phyloP scores from a whole-genome alignment of 2,329 filamentous ascomycete genomes.

The Zymoseptoria ardabiliae region DNA sequence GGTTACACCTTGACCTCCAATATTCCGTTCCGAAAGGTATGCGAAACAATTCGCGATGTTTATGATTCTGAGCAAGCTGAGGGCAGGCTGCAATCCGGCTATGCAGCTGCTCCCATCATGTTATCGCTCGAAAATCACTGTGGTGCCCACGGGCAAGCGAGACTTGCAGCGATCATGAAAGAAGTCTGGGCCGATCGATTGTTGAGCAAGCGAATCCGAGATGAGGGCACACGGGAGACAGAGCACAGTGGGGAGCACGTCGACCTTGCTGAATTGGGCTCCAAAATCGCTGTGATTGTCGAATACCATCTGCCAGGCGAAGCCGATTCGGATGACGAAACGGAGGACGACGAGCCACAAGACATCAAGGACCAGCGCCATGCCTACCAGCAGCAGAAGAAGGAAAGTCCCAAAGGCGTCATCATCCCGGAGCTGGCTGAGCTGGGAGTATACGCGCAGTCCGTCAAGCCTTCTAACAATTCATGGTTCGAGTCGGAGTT shows the following conservation, averaged over 20 bases:
- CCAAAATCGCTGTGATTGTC: slow-evolving; percentile 60
- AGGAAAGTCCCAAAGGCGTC: slow-evolving; percentile 36
- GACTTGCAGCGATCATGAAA: slow-evolving; percentile 57
- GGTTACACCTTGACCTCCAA: slow-evolving; percentile 62
- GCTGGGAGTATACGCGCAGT: slow-evolving; percentile 62
- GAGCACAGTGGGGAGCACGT: slow-evolving; percentile 48
- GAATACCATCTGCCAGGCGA: slow-evolving; percentile 57
- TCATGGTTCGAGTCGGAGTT: slow-evolving; percentile 54
- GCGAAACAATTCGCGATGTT: slow-evolving; percentile 57
- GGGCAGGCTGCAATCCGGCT: slow-evolving; percentile 33
- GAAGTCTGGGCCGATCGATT: slow-evolving; percentile 56
- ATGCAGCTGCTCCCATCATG: slow-evolving; percentile 50
- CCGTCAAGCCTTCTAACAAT: slow-evolving; percentile 58
- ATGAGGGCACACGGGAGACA: slow-evolving; percentile 51
- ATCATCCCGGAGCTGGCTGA: slow-evolving; percentile 60
- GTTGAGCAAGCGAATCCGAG: slow-evolving; percentile 49
- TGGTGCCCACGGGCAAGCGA: slow-evolving; percentile 49
- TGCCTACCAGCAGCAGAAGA: slow-evolving; percentile 49
- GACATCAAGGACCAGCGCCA: slow-evolving; percentile 41
- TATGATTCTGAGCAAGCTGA: slow-evolving; percentile 51
- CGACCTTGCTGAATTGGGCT: slow-evolving; percentile 50
- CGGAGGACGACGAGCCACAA: slow-evolving; percentile 29
- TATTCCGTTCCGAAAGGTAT: slow-evolving; percentile 57
- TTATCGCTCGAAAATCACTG: slow-evolving; percentile 65
- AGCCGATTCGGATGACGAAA: slow-evolving; percentile 34